Base-by-base conservation (phyloP, 345 rosid species). In the Atalantia buxifolia region DNA sequence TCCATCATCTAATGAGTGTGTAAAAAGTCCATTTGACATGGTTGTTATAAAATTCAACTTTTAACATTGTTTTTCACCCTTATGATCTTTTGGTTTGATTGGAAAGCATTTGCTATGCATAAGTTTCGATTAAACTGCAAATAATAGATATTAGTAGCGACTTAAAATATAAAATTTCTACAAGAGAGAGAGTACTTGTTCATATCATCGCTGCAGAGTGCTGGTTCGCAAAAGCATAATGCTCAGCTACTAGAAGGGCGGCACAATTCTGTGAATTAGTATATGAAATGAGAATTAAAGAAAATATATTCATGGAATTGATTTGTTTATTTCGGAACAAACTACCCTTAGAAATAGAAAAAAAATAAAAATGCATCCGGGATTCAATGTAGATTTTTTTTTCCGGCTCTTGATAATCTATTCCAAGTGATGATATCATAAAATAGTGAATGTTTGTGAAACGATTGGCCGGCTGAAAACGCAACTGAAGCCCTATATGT, bases 1-100 rank as follows among this genome's bases (percentile, higher is more conserved):
- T 78, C 22, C 70, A 80, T 82, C 73, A 50, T 66, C 36, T 76
- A 63, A 42, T 42, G 79, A 73, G 85, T 84, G 85, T 81, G 80
- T 81, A 83, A 83, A 82, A 83, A 72, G 33, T 69, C 75, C 78
- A 76, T 71, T 74, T 79, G 36, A 76, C 84, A 33, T 77, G 55
- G 76, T 72, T 78, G 78, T 25, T 45, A 67, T 66, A 66, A 55
- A 74, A 76, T 76, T 77, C 40, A 50, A 35, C 31, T 73, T n/a
- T 22, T 57, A 48, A 22, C 24, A 24, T 35, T 21, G 25, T 27
- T 31, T 73, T 70, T 67, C 31, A 38, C 38, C 72, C 38, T 55
- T 48, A 42, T 70, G 60, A 25, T 70, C 76, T 71, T 24, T 31
- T 7, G 18, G 16, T 55, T 66, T 65, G 28, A 66, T 63, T 19